These are phyloP conservation scores for Cyclotella choctawhatcheeana DNA, from an alignment of 108 stramenopile genomes.

Conservation along the genomic window DNA sequence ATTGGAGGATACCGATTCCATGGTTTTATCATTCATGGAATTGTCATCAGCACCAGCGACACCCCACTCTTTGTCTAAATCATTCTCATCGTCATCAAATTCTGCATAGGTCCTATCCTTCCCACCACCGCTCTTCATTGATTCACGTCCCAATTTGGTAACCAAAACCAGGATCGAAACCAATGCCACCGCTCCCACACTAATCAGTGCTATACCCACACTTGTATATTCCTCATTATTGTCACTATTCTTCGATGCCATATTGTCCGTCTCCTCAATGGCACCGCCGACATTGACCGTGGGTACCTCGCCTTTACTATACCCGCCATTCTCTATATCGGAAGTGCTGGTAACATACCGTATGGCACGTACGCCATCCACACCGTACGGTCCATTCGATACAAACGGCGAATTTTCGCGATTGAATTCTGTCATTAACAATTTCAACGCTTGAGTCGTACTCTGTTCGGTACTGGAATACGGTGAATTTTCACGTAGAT, in stretches of 20 bases:
- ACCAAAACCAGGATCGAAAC: constrained; percentile 20
- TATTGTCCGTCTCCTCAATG: too few relatives aligned
- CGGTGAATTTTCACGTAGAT: constrained; percentile 37
- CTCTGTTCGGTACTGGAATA: constrained; percentile 10
- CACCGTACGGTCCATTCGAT: background rate
- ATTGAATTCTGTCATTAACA: constrained; percentile 30
- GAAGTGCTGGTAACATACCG: constrained; percentile 25
- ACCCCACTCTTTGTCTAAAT: constrained; percentile 36
- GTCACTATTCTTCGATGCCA: background rate
- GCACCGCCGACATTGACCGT: constrained; percentile 1
- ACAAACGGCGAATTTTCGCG: constrained; percentile 25
- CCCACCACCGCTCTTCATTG: background rate
- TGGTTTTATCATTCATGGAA: background rate
- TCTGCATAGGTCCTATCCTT: constrained; percentile 29
- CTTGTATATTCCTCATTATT: background rate
- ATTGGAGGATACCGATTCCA: background rate
- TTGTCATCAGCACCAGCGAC: too few relatives aligned
- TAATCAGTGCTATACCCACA: constrained; percentile 13
- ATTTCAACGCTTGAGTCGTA: constrained; percentile 32
- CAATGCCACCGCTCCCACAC: constrained; percentile 12
- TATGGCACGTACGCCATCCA: constrained; percentile 29
- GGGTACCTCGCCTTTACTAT: constrained; percentile 4
- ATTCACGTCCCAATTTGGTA: background rate
- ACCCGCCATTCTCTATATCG: constrained; percentile 19
- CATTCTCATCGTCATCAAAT: constrained; percentile 29